phyloP scores from a whole-genome alignment of 768 basidiomycete genomes.

The Daedaleopsis sinensis region DNA sequence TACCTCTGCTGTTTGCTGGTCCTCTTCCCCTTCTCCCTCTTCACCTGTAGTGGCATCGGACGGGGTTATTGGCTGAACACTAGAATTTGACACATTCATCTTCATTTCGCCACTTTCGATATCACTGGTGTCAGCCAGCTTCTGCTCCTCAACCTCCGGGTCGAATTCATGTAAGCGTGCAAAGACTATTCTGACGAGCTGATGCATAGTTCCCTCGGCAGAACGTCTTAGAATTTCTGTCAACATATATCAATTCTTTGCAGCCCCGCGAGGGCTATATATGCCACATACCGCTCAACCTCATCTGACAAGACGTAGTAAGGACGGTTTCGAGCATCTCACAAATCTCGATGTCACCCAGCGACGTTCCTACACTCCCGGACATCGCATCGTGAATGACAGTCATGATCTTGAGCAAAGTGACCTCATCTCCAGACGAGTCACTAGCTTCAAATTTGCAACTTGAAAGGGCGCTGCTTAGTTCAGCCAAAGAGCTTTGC shows the following conservation, averaged over 20 bases:
- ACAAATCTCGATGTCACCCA: constrained; percentile 94
- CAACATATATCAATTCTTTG: constrained; percentile 15
- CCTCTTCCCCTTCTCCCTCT: not conserved
- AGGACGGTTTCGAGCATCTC: constrained; percentile 98
- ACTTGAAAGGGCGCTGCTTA: constrained; percentile 89
- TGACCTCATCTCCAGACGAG: constrained; percentile 96
- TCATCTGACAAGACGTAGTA: constrained; percentile 96
- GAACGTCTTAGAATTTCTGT: constrained; percentile 85
- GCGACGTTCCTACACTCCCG: constrained; percentile 61
- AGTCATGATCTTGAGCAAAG: constrained; percentile 87
- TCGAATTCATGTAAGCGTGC: constrained; percentile 68
- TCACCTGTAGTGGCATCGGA: not conserved
- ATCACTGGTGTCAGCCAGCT: constrained; percentile 53
- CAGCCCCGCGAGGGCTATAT: not conserved
- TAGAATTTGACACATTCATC: constrained; percentile 54
- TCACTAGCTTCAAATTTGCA: constrained; percentile 99
- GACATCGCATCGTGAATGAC: constrained; percentile 87
- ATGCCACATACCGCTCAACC: constrained; percentile 73
- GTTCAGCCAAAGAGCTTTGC: constrained; percentile 71
- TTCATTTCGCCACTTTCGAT: constrained; percentile 57
- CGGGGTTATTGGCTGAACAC: not conserved
- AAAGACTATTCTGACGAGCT: constrained; percentile 83
- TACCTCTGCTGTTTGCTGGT: not conserved
- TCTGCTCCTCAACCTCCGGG: constrained; percentile 68
- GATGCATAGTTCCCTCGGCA: constrained; percentile 88